phyloP scores from a whole-genome alignment of 352 stramenopile genomes.

The Phytophthora hybrid region DNA sequence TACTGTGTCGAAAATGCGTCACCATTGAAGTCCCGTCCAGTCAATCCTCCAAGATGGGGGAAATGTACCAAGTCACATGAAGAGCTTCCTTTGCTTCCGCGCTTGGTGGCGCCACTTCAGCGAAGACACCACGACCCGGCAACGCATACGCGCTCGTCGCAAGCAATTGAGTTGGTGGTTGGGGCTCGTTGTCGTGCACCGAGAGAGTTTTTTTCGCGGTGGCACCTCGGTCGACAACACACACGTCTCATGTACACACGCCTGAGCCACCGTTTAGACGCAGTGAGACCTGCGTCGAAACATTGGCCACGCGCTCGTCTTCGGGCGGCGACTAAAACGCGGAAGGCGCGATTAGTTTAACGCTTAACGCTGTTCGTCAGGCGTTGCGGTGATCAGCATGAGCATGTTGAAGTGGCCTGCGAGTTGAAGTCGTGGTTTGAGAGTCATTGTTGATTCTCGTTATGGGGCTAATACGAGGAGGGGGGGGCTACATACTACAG shows the following conservation, averaged over 20 bases:
- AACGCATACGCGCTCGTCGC: not conserved
- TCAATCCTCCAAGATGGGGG: not conserved
- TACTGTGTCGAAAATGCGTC: no score
- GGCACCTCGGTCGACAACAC: not conserved
- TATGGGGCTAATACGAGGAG: not conserved
- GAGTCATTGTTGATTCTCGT: not conserved
- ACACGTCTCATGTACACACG: not conserved
- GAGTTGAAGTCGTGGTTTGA: not conserved
- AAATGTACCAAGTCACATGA: not conserved
- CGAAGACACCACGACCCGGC: not conserved
- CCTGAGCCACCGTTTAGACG: not conserved
- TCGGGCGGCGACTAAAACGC: not conserved
- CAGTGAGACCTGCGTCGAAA: not conserved
- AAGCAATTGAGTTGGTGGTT: not conserved
- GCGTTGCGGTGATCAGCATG: not conserved
- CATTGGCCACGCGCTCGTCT: constrained; percentile 1
- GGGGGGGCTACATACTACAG: not conserved
- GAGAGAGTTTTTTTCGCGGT: not conserved
- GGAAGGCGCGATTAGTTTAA: not conserved
- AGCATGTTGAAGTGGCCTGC: not conserved
- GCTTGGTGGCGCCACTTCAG: not conserved
- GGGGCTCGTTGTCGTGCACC: not conserved
- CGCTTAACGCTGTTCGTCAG: not conserved
- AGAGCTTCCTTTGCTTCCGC: not conserved
- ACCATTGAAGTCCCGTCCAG: not conserved